These are phyloP conservation scores for Cyclotella choctawhatcheeana DNA, from an alignment of 108 stramenopile species.

Conservation along the genomic window DNA sequence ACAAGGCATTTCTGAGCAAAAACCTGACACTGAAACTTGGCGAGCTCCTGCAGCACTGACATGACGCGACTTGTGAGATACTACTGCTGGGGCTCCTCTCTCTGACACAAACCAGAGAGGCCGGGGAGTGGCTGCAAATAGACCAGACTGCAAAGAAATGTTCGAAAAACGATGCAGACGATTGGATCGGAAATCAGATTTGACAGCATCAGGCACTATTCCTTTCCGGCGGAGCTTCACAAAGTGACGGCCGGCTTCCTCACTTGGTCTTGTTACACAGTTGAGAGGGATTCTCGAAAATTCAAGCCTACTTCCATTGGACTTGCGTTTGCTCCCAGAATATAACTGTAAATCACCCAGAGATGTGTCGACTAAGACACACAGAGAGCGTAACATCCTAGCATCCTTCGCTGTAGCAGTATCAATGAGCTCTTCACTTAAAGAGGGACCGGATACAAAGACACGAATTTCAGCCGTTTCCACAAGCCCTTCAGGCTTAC, in stretches of 20 bases:
- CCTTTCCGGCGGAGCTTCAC: constrained; percentile 74
- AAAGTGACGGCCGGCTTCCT: constrained; percentile 72
- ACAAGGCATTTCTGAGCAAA: constrained; percentile 61
- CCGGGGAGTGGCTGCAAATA: constrained; percentile 74
- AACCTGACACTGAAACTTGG: constrained; percentile 71
- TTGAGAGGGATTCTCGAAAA: constrained; percentile 65
- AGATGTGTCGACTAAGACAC: constrained; percentile 70
- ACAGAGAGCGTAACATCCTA: constrained; percentile 56
- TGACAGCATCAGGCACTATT: constrained; percentile 43
- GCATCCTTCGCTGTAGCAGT: constrained; percentile 33
- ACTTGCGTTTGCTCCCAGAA: constrained; percentile 30
- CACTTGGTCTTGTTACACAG: constrained; percentile 62
- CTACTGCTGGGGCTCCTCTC: constrained; percentile 63
- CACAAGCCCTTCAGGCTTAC: constrained; percentile 59
- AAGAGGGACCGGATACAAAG: constrained; percentile 74
- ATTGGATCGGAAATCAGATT: constrained; percentile 58
- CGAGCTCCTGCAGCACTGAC: constrained; percentile 81
- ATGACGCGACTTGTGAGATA: constrained; percentile 78
- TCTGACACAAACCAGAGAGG: constrained; percentile 85
- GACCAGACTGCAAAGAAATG: constrained; percentile 78
- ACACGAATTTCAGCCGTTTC: constrained; percentile 71
- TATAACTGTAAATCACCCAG: constrained; percentile 77
- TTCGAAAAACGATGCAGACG: constrained; percentile 62
- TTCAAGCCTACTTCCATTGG: constrained; percentile 18
- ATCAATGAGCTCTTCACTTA: not conserved